phyloP scores from a whole-genome alignment of 768 basidiomycete species.

The Suillus subalutaceus region DNA sequence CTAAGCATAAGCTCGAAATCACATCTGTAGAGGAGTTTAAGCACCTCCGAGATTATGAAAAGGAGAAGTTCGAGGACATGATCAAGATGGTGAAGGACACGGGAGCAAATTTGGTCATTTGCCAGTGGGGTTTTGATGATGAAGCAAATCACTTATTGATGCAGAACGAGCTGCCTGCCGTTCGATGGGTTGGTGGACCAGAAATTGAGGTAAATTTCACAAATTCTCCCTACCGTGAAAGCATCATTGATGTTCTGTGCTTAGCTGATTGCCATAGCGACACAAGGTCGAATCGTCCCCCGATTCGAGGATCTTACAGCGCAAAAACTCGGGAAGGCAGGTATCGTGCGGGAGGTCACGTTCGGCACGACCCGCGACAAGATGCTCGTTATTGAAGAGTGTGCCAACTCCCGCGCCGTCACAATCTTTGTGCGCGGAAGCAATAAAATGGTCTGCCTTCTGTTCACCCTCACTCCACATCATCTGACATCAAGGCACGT shows the following conservation, averaged over 20 bases:
- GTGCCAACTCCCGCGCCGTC: constrained; percentile 94
- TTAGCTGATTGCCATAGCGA: constrained; percentile 97
- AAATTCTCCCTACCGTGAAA: not conserved
- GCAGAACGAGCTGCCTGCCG: constrained; percentile 97
- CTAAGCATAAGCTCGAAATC: constrained; percentile 98
- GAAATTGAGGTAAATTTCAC: constrained; percentile 85
- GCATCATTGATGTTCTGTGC: not conserved
- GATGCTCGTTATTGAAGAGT: constrained; percentile 99
- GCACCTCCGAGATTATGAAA: constrained; percentile 92
- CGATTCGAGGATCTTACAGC: constrained; percentile 94
- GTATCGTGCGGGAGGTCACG: constrained; percentile 89
- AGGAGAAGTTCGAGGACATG: constrained; percentile 96
- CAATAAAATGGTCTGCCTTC: constrained; percentile 93
- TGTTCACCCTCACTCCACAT: not conserved
- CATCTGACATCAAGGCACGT: constrained; percentile 9
- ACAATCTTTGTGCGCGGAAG: constrained; percentile 97
- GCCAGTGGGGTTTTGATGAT: constrained; percentile 99
- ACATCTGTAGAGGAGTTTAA: constrained; percentile 96
- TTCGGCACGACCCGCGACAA: constrained; percentile 99
- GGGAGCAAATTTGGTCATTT: constrained; percentile 97
- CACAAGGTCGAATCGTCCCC: constrained; percentile 96
- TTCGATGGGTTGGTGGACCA: constrained; percentile 98
- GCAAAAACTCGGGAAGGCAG: constrained; percentile 91
- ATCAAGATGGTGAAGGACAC: constrained; percentile 95
- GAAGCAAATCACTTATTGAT: constrained; percentile 98